A percentile compares a stretch with the other conserved stretches of the same genome.
These are phyloP conservation scores for Elaeis guineensis DNA, from an alignment of 176 grass and related monocot genomes.

Conservation along the genomic window DNA sequence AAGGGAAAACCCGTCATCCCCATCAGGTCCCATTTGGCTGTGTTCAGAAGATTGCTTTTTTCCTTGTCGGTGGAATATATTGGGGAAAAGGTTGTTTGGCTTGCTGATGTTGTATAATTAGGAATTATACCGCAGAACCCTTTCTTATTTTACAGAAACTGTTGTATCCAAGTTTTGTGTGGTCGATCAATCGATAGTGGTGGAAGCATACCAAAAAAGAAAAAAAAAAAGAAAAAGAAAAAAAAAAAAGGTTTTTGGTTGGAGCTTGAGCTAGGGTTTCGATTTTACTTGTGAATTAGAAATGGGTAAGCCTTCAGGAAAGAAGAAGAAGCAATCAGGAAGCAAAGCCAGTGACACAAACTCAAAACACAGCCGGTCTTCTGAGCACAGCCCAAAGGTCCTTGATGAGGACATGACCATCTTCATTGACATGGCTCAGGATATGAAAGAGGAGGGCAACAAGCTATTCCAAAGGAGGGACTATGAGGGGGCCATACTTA, in stretches of 20 bases:
- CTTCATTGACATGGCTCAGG: constrained; percentile 64
- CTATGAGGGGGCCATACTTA: constrained; percentile 56
- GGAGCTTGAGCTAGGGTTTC: background rate
- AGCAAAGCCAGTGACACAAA: constrained; percentile 26
- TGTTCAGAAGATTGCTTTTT: too few relatives aligned
- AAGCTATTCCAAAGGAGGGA: constrained; percentile 78
- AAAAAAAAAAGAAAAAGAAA: too few relatives aligned
- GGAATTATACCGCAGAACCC: too few relatives aligned
- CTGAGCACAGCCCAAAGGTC: constrained; percentile 25
- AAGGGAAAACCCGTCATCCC: background rate
- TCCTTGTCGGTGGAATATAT: background rate
- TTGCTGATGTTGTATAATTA: too few relatives aligned
- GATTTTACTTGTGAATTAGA: background rate
- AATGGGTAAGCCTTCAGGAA: constrained; percentile 85
- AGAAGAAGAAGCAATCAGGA: constrained; percentile 43
- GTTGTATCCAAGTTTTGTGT: too few relatives aligned
- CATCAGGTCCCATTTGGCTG: background rate
- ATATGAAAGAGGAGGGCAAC: constrained; percentile 75
- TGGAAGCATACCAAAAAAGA: too few relatives aligned
- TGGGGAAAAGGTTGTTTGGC: too few relatives aligned
- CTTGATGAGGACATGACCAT: constrained; percentile 66
- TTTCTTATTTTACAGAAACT: too few relatives aligned
- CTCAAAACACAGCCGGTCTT: constrained; percentile 36
- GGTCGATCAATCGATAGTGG: too few relatives aligned
- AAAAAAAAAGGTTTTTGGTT: background rate